A percentile compares a stretch with the other conserved stretches of the same genome.
Evolutionary conservation across 345 rosid species (phyloP).

Genomic region (Noccaea bulbosa): DNA sequence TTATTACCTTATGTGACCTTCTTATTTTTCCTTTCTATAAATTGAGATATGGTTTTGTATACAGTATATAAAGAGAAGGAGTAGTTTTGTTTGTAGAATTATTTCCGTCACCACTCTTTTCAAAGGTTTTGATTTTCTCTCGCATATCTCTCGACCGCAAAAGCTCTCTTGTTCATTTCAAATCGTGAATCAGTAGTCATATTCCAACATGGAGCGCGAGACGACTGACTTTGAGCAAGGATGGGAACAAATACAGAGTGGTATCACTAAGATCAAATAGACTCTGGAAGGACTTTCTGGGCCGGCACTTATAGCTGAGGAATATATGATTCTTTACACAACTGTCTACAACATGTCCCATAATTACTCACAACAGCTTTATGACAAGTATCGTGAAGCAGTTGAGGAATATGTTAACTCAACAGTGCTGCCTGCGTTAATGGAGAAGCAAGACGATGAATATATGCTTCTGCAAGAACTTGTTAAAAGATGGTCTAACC

Average conservation of each 20-base stretch:
- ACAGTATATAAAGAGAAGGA: not conserved
- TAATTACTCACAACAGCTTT: slow-evolving; percentile 78
- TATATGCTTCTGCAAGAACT: slow-evolving; percentile 72
- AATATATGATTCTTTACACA: slow-evolving; percentile 83
- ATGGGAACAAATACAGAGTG: slow-evolving; percentile 75
- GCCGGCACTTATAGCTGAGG: slow-evolving; percentile 56
- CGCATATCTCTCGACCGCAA: slow-evolving; percentile 13
- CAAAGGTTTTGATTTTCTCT: slow-evolving; percentile 37
- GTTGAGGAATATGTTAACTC: slow-evolving; percentile 67
- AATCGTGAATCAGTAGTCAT: slow-evolving; percentile 19
- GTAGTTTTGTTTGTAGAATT: slow-evolving; percentile 1
- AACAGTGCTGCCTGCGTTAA: slow-evolving; percentile 62
- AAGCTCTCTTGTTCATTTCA: slow-evolving; percentile 24
- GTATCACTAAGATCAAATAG: slow-evolving; percentile 65
- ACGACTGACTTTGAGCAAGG: slow-evolving; percentile 68
- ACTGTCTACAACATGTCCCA: slow-evolving; percentile 77
- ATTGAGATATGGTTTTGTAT: no score
- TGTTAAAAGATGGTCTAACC: slow-evolving; percentile 77
- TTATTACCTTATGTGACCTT: no score
- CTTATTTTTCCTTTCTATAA: no score
- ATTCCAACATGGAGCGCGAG: slow-evolving; percentile 56
- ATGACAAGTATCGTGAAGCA: slow-evolving; percentile 70
- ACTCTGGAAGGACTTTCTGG: slow-evolving; percentile 66
- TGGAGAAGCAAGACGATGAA: slow-evolving; percentile 78
- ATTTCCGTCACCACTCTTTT: slow-evolving; percentile 29